phyloP scores from a whole-genome alignment of 177 flowering plant species.

The Vitis hybrid region DNA sequence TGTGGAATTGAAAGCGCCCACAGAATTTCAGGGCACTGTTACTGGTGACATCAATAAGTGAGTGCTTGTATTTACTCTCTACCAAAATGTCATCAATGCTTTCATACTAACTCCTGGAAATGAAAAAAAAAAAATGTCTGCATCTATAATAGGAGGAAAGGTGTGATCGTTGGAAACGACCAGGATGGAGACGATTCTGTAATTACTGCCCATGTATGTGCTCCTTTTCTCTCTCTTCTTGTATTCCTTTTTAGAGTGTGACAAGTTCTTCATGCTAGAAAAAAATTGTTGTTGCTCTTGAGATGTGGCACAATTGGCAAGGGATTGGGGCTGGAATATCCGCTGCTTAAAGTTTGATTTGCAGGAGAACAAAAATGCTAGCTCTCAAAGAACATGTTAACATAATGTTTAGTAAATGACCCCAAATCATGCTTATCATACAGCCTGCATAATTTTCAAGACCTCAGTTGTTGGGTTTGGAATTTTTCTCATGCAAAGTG shows the following conservation, averaged over 20 bases:
- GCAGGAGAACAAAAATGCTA: no score
- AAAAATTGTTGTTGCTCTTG: no score
- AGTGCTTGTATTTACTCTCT: conserved; percentile 24
- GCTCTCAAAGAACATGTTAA: no score
- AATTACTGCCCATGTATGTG: conserved; percentile 76
- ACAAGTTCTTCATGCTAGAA: neutral
- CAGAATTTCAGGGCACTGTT: conserved; percentile 97
- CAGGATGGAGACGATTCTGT: conserved; percentile 97
- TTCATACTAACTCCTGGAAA: neutral
- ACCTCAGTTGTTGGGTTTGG: no score
- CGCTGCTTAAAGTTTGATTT: no score
- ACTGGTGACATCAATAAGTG: conserved; percentile 97
- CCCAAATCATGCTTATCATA: no score
- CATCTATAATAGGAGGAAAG: conserved; percentile 76
- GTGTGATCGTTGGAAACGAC: conserved; percentile 91
- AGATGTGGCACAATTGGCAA: no score
- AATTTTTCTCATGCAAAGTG: no score
- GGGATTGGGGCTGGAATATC: no score
- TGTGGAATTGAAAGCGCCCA: conserved; percentile 91
- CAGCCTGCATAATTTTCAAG: no score
- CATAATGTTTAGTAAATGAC: no score
- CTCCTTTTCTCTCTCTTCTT: neutral
- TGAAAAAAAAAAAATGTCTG: conserved; percentile 4
- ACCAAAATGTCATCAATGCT: neutral
- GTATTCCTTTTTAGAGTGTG: neutral